phyloP scores from a whole-genome alignment of 352 stramenopile species.

The Bremia lactucae region DNA sequence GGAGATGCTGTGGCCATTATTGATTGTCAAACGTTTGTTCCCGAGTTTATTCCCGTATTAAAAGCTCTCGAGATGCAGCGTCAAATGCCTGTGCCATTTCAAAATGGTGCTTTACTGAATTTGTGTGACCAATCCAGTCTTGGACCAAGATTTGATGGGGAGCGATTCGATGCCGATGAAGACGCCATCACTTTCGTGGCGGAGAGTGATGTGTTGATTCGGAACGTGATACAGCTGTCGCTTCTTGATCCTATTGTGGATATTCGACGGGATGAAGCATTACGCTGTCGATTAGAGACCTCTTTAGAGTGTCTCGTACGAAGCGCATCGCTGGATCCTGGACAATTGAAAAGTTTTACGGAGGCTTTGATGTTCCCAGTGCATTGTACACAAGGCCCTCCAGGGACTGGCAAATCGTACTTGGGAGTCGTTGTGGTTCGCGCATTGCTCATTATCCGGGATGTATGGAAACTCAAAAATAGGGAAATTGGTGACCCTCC shows the following conservation, averaged over 20 bases:
- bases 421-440: slow-evolving; percentile 76
- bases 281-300: slow-evolving; percentile 24
- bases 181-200: neutral
- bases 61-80: slow-evolving; percentile 68
- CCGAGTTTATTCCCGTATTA: slow-evolving; percentile 80
- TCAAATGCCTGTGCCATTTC: slow-evolving; percentile 62
- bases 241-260: slow-evolving; percentile 67
- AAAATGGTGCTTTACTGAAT: slow-evolving; percentile 65
- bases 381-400: slow-evolving; percentile 80
- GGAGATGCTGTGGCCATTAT: slow-evolving; percentile 66
- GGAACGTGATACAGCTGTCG: slow-evolving; percentile 43
- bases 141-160: neutral
- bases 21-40: slow-evolving; percentile 81
- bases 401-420: slow-evolving; percentile 86
- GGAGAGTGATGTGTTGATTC: slow-evolving; percentile 13
- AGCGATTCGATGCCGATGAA: slow-evolving; percentile 1
- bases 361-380: slow-evolving; percentile 67
- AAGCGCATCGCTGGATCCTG: slow-evolving; percentile 47
- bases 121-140: slow-evolving; percentile 18
- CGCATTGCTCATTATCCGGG: slow-evolving; percentile 62
- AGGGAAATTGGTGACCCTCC: slow-evolving; percentile 52
- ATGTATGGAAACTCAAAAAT: slow-evolving; percentile 61
- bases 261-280: slow-evolving; percentile 48
- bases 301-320: slow-evolving; percentile 35
- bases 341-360: slow-evolving; percentile 67